Evolutionary conservation across 495 filamentous ascomycete species (phyloP).

Genomic region (Oidiodendron maius): DNA sequence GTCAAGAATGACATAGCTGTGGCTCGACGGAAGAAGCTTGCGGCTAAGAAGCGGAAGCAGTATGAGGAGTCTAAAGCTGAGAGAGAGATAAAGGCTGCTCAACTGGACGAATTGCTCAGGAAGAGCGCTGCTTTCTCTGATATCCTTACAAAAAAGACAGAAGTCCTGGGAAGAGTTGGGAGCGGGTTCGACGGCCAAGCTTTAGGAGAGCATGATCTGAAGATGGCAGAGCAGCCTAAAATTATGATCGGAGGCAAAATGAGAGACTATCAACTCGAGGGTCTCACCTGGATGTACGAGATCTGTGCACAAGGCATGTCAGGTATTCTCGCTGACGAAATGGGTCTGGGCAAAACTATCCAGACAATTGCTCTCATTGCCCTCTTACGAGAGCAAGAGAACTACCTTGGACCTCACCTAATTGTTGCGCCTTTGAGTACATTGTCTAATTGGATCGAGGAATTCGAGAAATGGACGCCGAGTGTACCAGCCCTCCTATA

Average conservation of each 20-base stretch:
- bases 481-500: slow-evolving; percentile 82
- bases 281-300: slow-evolving; percentile 92
- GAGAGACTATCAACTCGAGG: slow-evolving; percentile 91
- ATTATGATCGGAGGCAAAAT: slow-evolving; percentile 83
- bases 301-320: slow-evolving; percentile 74
- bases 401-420: slow-evolving; percentile 77
- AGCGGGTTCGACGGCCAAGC: slow-evolving; percentile 42
- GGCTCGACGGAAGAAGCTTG: slow-evolving; percentile 28
- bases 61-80: slow-evolving; percentile 39
- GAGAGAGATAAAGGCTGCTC: slow-evolving; percentile 42
- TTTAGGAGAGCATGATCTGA: slow-evolving; percentile 70
- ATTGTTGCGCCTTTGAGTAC: slow-evolving; percentile 89
- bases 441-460: slow-evolving; percentile 92
- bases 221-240: slow-evolving; percentile 77
- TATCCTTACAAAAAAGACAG: slow-evolving; percentile 48
- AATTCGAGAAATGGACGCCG: slow-evolving; percentile 87
- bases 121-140: slow-evolving; percentile 36
- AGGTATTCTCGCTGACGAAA: slow-evolving; percentile 94
- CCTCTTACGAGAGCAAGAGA: slow-evolving; percentile 77
- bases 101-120: slow-evolving; percentile 40
- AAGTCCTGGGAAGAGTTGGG: slow-evolving; percentile 47
- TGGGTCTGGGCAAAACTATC: slow-evolving; percentile 94
- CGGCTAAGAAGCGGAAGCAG: slow-evolving; percentile 20
- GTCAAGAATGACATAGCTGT: slow-evolving; percentile 40
- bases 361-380: slow-evolving; percentile 89